Percentiles rank a stretch among this genome's conserved stretches.
phyloP scores from a whole-genome alignment of 1,284 basidiomycete species.

The Exobasidium cylindrosporum region DNA sequence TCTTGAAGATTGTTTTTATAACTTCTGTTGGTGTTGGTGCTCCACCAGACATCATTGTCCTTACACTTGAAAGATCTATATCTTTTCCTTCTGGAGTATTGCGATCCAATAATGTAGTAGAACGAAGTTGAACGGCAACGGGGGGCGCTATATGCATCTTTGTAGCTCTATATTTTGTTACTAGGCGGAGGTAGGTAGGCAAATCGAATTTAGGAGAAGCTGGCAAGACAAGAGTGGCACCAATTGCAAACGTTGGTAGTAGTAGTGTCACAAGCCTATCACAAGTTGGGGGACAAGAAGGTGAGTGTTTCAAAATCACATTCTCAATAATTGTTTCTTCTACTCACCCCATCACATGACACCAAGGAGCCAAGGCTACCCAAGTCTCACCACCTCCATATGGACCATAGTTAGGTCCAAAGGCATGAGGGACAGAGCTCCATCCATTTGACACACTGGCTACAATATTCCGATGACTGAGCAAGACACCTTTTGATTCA shows the following conservation, averaged over 20 bases:
- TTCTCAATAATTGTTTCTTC: neutral
- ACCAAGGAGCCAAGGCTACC: conserved; percentile 55
- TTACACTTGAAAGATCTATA: conserved; percentile 53
- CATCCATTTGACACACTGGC: conserved; percentile 33
- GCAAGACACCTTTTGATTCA: conserved; percentile 55
- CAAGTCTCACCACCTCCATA: conserved; percentile 38
- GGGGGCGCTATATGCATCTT: conserved; percentile 57
- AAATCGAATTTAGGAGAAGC: conserved; percentile 50
- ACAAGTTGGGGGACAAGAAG: neutral
- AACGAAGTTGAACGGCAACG: conserved; percentile 55
- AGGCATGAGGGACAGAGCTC: neutral
- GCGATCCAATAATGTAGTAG: conserved; percentile 45
- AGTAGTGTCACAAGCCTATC: conserved; percentile 43
- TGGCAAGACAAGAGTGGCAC: conserved; percentile 54
- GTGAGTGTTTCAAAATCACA: neutral
- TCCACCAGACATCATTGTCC: conserved; percentile 54
- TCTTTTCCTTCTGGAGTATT: conserved; percentile 22
- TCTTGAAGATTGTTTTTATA: conserved; percentile 53
- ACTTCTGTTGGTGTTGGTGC: conserved; percentile 55
- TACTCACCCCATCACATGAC: conserved; percentile 45
- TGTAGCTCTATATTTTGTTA: conserved; percentile 52
- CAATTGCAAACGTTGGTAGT: conserved; percentile 47
- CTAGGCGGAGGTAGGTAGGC: conserved; percentile 49
- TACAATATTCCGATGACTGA: conserved; percentile 51
- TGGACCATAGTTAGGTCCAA: conserved; percentile 13